Evolutionary conservation across 305 asterid genomes (phyloP).

Genomic region (Fraxinus paxiana): DNA sequence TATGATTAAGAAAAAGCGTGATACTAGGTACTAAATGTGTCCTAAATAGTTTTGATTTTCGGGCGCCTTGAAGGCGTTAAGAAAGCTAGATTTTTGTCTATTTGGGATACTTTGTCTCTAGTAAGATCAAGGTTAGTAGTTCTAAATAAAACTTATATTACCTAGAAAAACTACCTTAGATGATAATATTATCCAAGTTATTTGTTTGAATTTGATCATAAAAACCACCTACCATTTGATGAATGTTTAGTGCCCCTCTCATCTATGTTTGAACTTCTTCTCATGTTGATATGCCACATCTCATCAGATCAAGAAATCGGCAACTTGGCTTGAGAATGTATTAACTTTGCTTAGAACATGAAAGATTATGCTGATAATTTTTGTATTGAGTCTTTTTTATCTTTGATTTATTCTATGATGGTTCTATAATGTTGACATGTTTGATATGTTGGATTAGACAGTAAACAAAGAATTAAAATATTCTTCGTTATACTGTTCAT

Average conservation of each 20-base stretch:
- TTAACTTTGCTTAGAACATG: neutral
- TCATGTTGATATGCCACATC: neutral
- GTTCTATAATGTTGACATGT: neutral
- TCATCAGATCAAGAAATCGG: neutral
- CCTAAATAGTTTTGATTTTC: neutral
- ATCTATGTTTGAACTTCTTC: neutral
- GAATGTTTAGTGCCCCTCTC: neutral
- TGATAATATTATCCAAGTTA: neutral
- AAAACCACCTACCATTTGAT: neutral
- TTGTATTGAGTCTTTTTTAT: neutral
- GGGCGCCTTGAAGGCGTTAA: neutral
- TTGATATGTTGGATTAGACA: neutral
- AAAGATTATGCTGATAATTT: neutral
- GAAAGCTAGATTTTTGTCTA: neutral
- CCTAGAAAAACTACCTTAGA: neutral
- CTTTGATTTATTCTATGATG: neutral
- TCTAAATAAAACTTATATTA: neutral
- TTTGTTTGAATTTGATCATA: neutral
- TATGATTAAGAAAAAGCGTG: neutral
- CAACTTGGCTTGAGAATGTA: neutral
- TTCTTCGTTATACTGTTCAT: too few species aligned
- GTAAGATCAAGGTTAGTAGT: neutral
- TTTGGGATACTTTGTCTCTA: neutral
- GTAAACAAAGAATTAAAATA: too few species aligned
- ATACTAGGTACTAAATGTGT: neutral